Percentiles rank a stretch among this genome's conserved stretches.
phyloP scores from a whole-genome alignment of 1,139 yeast genomes.

The Lodderomyces parapsilosis region DNA sequence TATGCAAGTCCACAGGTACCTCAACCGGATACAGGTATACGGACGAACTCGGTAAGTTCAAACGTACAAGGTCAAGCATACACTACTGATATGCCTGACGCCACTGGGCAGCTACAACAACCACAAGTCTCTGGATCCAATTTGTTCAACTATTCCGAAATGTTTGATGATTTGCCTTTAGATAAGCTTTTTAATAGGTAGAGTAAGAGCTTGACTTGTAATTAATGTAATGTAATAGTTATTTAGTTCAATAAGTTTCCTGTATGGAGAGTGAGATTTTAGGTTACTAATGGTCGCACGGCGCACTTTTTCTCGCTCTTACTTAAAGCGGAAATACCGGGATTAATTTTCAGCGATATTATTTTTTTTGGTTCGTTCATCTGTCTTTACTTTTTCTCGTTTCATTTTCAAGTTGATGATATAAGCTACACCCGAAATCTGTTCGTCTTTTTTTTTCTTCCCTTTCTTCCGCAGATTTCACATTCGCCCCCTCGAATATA shows the following conservation, averaged over 20 bases:
- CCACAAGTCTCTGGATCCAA: neutral
- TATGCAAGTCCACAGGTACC: neutral
- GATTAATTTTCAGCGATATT: neutral
- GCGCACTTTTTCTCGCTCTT: conserved; percentile 1
- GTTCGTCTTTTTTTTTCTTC: too few species aligned
- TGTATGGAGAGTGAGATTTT: too few species aligned
- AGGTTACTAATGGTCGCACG: neutral
- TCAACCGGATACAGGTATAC: neutral
- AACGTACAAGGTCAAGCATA: neutral
- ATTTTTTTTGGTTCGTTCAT: too few species aligned
- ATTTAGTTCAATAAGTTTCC: too few species aligned
- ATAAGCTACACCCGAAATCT: too few species aligned
- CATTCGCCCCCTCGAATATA: too few species aligned
- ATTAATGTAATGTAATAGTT: too few species aligned
- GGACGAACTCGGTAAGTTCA: neutral
- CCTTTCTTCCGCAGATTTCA: too few species aligned
- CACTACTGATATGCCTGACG: neutral
- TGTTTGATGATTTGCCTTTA: conserved; percentile 26
- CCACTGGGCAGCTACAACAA: neutral
- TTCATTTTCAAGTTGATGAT: too few species aligned
- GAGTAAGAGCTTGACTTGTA: neutral
- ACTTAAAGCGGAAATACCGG: conserved; percentile 1
- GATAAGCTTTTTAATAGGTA: conserved; percentile 14
- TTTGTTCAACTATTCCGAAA: conserved; percentile 18
- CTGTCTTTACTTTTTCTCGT: neutral